phyloP scores from a whole-genome alignment of 2,329 filamentous ascomycete genomes.

The Aspergillus niger region DNA sequence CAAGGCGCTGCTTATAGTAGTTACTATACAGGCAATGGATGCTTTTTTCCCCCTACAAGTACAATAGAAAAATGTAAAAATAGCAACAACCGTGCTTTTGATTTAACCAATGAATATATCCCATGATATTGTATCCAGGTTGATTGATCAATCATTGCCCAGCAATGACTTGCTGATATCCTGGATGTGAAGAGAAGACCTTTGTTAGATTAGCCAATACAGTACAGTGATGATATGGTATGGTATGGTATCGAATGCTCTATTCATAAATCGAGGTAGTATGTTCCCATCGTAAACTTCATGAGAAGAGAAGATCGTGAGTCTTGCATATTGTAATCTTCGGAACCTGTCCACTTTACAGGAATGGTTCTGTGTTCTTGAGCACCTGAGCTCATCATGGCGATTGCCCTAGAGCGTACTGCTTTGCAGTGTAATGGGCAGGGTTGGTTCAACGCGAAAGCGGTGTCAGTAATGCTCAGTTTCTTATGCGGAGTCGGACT shows the following conservation, averaged over 20 bases:
- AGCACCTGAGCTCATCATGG: background rate
- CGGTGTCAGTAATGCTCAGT: background rate
- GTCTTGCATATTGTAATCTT: background rate
- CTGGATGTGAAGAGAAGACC: background rate
- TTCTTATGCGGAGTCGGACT: too few species aligned
- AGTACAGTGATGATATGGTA: background rate
- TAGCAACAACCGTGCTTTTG: background rate
- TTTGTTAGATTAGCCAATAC: background rate
- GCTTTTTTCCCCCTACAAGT: too few species aligned
- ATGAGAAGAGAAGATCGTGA: background rate
- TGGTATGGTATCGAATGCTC: background rate
- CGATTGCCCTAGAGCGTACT: background rate
- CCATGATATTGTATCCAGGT: too few species aligned
- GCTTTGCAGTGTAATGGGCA: background rate
- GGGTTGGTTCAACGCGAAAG: background rate
- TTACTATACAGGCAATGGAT: too few species aligned
- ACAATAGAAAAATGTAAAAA: too few species aligned
- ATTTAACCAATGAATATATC: background rate
- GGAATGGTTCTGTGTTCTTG: background rate
- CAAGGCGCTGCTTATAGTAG: too few species aligned
- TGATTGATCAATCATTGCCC: background rate
- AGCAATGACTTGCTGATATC: background rate
- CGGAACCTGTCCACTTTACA: background rate
- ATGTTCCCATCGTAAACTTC: background rate
- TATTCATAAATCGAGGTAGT: background rate